Conservation (phyloP, 805 yeast genomes). For the Yamadazyma insecticola region DNA sequence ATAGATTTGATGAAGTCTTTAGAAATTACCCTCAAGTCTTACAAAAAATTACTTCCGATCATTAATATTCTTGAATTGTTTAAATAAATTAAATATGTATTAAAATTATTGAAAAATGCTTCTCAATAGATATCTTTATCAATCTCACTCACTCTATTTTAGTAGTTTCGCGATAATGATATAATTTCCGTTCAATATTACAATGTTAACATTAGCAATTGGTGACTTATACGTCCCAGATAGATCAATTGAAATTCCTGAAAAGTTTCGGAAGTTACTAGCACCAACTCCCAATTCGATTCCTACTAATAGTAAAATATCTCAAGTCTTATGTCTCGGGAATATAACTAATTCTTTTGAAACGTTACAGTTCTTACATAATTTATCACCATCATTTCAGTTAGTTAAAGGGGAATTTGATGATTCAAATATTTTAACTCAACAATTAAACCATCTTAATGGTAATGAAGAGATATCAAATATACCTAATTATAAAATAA, state of each 20-base stretch:
- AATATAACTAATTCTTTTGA: conserved; percentile 67
- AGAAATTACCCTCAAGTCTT: conserved; percentile 66
- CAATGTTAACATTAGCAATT: conserved; percentile 61
- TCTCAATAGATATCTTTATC: no score
- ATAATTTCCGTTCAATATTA: no score
- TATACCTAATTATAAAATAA: conserved; percentile 64
- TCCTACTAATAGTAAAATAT: conserved; percentile 57
- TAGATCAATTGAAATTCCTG: conserved; percentile 60
- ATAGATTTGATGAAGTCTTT: conserved; percentile 58
- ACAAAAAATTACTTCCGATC: conserved; percentile 42
- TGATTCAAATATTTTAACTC: conserved; percentile 33
- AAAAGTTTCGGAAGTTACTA: conserved; percentile 67
- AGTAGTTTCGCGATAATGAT: no score
- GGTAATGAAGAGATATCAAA: conserved; percentile 12
- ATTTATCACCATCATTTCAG: conserved; percentile 67
- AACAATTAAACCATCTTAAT: conserved; percentile 16
- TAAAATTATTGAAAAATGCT: no score
- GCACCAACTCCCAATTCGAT: conserved; percentile 51
- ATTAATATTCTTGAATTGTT: no score
- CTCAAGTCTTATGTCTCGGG: conserved; percentile 82
- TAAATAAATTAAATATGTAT: no score
- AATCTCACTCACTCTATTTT: no score
- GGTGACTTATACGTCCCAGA: conserved; percentile 92
- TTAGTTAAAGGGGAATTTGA: conserved; percentile 85
- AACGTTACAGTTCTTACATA: conserved; percentile 59